Evolutionary conservation across 805 yeast species (phyloP).

Genomic region (Sugiyamaella floridensis): DNA sequence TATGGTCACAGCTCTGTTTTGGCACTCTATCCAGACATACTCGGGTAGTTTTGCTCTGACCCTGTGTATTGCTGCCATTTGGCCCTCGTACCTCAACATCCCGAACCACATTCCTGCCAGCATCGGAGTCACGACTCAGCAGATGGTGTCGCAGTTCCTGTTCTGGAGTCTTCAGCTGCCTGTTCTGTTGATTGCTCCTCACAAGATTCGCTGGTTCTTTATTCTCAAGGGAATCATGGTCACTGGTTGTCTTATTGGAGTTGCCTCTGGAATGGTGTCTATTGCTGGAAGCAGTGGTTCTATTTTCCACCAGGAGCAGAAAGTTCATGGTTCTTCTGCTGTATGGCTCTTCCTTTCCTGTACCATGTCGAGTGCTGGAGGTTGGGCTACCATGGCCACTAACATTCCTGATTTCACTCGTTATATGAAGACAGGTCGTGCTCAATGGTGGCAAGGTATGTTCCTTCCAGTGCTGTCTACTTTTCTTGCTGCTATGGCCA

Average conservation of each 20-base stretch:
- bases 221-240: constrained; percentile 70
- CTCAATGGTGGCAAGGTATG: constrained; percentile 14
- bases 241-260: constrained; percentile 76
- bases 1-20: constrained; percentile 18
- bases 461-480: constrained; percentile 15
- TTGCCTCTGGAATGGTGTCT: constrained; percentile 73
- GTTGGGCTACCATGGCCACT: constrained; percentile 28
- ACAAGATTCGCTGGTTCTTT: constrained; percentile 72
- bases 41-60: constrained; percentile 15
- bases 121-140: constrained; percentile 51
- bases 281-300: constrained; percentile 75
- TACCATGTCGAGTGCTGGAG: constrained; percentile 23
- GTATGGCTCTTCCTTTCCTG: constrained; percentile 20
- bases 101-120: constrained; percentile 51
- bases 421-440: constrained; percentile 8
- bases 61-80: constrained; percentile 14
- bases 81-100: constrained; percentile 22
- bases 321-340: constrained; percentile 19
- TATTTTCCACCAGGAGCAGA: constrained; percentile 48
- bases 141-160: constrained; percentile 65
- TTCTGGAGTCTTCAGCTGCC: constrained; percentile 80
- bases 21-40: constrained; percentile 19
- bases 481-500: constrained; percentile 32
- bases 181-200: constrained; percentile 73
- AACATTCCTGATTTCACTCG: constrained; percentile 28